Percentiles rank a stretch among this genome's conserved stretches.
Evolutionary conservation across 805 yeast genomes (phyloP).

Genomic region (Torulaspora microellipsoides): DNA sequence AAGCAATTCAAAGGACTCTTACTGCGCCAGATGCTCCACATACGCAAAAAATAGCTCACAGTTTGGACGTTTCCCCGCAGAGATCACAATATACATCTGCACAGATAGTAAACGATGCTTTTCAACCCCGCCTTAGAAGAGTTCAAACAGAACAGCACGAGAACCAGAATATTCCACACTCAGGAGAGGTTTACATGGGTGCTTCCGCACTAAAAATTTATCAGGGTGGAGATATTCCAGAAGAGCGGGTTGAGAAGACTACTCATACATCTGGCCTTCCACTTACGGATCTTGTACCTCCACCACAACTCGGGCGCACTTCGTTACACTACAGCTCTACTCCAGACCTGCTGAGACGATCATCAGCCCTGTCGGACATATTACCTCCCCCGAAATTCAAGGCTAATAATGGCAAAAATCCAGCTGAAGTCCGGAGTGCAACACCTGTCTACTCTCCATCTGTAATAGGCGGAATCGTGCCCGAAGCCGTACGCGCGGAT

Average conservation of each 20-base stretch:
- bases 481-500: no score
- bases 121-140: conserved; percentile 8
- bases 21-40: conserved; percentile 7
- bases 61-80: conserved; percentile 20
- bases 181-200: neutral
- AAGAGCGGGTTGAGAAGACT: neutral
- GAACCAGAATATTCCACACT: no score
- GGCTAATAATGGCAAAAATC: conserved; percentile 4
- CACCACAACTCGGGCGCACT: conserved; percentile 2
- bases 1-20: neutral
- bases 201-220: neutral
- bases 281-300: conserved; percentile 1
- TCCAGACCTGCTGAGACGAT: conserved; percentile 17
- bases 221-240: neutral
- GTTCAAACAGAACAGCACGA: conserved; percentile 12
- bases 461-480: no score
- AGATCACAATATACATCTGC: conserved; percentile 1
- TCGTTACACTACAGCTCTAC: conserved; percentile 9
- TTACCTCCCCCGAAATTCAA: conserved; percentile 25
- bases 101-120: conserved; percentile 1
- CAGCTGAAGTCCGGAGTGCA: conserved; percentile 4
- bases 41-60: conserved; percentile 11
- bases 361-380: conserved; percentile 13
- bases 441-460: conserved; percentile 1
- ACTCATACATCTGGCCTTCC: neutral